Base-by-base conservation (phyloP, 192 early-diverging fungal genomes). In the Globomyces pollinis-pini region DNA sequence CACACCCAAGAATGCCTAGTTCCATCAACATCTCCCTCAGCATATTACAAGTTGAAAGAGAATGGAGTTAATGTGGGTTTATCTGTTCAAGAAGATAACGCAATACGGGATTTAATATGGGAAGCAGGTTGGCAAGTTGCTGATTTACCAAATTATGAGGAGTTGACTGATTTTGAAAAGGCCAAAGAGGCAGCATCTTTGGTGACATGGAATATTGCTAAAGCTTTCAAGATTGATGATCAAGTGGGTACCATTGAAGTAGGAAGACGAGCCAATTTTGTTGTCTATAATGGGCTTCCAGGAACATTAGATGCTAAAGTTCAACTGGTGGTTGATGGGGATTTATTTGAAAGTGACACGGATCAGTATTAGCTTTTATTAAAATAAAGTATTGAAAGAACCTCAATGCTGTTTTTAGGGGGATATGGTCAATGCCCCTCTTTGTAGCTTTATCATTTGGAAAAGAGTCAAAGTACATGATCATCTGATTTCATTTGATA, bases 81-180 rank as follows among this genome's bases (percentile, higher is more conserved):
- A 21, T 75, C 75, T 36, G 81, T 78, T 1, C 32, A 57, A 1
- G 59, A 58, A 39, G 73, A 72, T 52, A 74, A 80, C n/a, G 54
- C 71, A 56, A 75, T 76, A 1, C 80, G 85, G 44, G 80, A 83
- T 38, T 64, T 89, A 38, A 73, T 81, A 8, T 91, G 85, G 85
- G 86, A 86, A 67, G 89, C 89, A 23, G 89, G 85, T 4, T 88
- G 86, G 85, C 71, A 72, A 2, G 31, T 62, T 3, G 67, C 23
- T 12, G 78, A 78, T 36, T 69, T 54, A 21, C 34, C 35, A 16
- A 39, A 26, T 21, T 57, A 57, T 33, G 29, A 57, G 18, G 42
- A 57, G 2, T 39, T 39, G 55, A 15, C 8, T 3, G 42, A 39
- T 8, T 57, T 57, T 31, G 42, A 44, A 29, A 39, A 44, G 21